These are phyloP conservation scores for Betula pendula DNA, from an alignment of 306 rosid species.

Conservation along the genomic window DNA sequence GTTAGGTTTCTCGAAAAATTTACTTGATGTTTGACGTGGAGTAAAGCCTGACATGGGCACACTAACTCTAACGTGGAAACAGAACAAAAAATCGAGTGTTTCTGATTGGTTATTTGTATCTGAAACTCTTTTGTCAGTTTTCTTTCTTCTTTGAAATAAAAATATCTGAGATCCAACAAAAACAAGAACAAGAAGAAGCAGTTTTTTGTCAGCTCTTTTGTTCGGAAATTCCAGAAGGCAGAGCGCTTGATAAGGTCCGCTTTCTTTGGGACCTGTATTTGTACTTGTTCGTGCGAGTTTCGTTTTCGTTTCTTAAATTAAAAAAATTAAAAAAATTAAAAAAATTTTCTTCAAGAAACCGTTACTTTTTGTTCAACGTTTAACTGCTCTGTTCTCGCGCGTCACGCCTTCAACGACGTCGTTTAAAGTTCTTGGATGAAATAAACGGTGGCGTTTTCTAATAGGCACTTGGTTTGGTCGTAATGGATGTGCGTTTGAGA, in stretches of 20 bases:
- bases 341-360: not conserved
- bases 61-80: too few relatives aligned
- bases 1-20: too few relatives aligned
- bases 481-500: not conserved
- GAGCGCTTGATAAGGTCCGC: conserved; percentile 35
- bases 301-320: not conserved
- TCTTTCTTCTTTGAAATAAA: too few relatives aligned
- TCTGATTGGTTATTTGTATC: not conserved
- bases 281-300: conserved; percentile 34
- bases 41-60: too few relatives aligned
- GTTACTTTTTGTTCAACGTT: not conserved
- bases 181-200: conserved; percentile 7
- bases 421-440: not conserved
- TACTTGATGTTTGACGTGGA: too few relatives aligned
- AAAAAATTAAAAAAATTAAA: too few relatives aligned
- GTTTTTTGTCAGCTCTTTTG: conserved; percentile 26
- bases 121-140: conserved; percentile 31
- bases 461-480: not conserved
- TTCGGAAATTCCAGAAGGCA: conserved; percentile 22
- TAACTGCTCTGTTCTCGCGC: not conserved
- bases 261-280: conserved; percentile 17
- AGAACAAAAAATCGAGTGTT: too few relatives aligned
- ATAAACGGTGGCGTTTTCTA: not conserved
- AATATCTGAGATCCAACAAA: not conserved
- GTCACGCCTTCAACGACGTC: not conserved